A percentile compares a stretch with the other conserved stretches of the same genome.
These are phyloP conservation scores for Aspergillus unguis DNA, from an alignment of 2,329 filamentous ascomycete genomes.

Conservation along the genomic window DNA sequence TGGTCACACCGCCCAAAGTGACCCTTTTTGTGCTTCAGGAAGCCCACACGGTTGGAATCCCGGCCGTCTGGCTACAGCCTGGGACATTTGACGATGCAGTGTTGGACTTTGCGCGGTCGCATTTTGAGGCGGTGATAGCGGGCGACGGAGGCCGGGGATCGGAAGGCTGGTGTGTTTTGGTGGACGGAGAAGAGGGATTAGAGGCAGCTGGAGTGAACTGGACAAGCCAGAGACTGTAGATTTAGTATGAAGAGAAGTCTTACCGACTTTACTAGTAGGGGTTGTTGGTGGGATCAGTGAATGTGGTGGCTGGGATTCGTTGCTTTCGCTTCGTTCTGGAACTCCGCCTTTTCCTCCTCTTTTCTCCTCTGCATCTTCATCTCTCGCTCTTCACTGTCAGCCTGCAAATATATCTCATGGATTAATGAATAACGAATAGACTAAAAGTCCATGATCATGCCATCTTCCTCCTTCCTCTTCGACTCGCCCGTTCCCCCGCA, in stretches of 20 bases:
- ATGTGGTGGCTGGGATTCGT: slow-evolving; percentile 12
- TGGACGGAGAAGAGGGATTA: slow-evolving; percentile 67
- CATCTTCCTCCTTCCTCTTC: slow-evolving; percentile 31
- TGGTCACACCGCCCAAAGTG: slow-evolving; percentile 80
- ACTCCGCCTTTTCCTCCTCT: slow-evolving; percentile 5
- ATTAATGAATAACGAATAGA: slow-evolving; percentile 8
- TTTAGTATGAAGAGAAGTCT: background rate
- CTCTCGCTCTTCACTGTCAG: background rate
- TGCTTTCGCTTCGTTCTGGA: slow-evolving; percentile 4
- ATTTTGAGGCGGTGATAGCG: slow-evolving; percentile 69
- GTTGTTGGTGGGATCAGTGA: background rate
- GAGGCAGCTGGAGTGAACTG: slow-evolving; percentile 57
- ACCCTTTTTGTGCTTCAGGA: slow-evolving; percentile 73
- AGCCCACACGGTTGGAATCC: slow-evolving; percentile 69
- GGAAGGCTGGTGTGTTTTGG: slow-evolving; percentile 84
- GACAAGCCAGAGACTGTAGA: slow-evolving; percentile 41
- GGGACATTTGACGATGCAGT: slow-evolving; percentile 79
- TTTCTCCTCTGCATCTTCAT: slow-evolving; percentile 2
- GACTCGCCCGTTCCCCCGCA: slow-evolving; percentile 37
- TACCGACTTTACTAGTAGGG: background rate
- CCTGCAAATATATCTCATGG: slow-evolving; percentile 1
- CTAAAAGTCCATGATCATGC: slow-evolving; percentile 20
- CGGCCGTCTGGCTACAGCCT: slow-evolving; percentile 84
- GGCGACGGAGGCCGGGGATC: slow-evolving; percentile 61
- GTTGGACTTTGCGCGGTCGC: slow-evolving; percentile 62